Conservation (phyloP, 768 basidiomycete genomes). For the Trametes villosa region DNA sequence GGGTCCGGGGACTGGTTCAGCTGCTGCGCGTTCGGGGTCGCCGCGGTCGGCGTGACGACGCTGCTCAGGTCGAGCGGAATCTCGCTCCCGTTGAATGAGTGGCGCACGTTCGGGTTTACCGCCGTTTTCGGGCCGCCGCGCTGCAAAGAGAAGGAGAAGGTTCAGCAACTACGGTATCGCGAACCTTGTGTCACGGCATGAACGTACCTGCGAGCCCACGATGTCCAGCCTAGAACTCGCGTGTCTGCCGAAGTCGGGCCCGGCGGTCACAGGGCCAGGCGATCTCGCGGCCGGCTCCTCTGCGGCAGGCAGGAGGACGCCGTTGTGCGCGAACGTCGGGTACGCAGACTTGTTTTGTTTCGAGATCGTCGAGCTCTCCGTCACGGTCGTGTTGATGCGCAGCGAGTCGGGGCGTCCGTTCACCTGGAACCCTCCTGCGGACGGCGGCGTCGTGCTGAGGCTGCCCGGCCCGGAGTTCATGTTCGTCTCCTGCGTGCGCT, state of each 20-base stretch:
- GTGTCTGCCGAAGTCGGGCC: conserved; percentile 83
- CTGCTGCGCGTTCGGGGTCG: conserved; percentile 43
- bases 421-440: conserved; percentile 43
- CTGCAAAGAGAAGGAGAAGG: conserved; percentile 30
- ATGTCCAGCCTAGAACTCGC: conserved; percentile 72
- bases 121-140: conserved; percentile 49
- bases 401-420: conserved; percentile 67
- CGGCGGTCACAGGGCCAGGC: conserved; percentile 82
- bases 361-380: conserved; percentile 54
- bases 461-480: conserved; percentile 35
- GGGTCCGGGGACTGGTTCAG: conserved; percentile 44
- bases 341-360: conserved; percentile 89
- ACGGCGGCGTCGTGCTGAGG: conserved; percentile 49
- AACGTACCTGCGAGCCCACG: conserved; percentile 66
- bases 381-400: conserved; percentile 72
- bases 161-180: conserved; percentile 18
- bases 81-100: conserved; percentile 79
- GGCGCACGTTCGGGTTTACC: conserved; percentile 58
- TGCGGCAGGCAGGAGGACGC: conserved; percentile 58
- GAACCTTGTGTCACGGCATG: conserved; percentile 15
- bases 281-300: conserved; percentile 68
- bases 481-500: conserved; percentile 56
- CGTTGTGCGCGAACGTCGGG: conserved; percentile 60
- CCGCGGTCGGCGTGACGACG: conserved; percentile 51
- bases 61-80: conserved; percentile 60